Base-by-base conservation (phyloP, 495 filamentous ascomycete genomes). In the Aspergillus nidulans region DNA sequence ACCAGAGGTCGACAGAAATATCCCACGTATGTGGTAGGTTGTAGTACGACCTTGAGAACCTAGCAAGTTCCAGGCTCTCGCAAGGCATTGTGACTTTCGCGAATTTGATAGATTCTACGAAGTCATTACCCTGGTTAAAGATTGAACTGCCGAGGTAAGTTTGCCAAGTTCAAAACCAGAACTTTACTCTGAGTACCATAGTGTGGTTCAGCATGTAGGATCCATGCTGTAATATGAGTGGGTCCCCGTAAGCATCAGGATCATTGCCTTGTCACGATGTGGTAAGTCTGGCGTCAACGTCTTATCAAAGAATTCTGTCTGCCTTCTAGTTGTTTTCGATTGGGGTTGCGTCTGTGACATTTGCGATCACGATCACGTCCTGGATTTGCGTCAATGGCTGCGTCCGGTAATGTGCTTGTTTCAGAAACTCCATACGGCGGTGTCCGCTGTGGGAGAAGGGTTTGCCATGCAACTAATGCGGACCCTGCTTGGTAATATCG, bases 231-330 rank as follows among this genome's bases (percentile, higher is more conserved):
- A 24, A 24, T 13, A 18, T 19, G 39, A 19, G 39, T 41, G 18
- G 40, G 40, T 21, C 40, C 36, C 15, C 12, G 28, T 26, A 1
- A 38, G 32, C 13, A 49, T 28, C n/a, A 20, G 19, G 3, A 47
- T 34, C 13, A 34, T 2, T 41, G 34, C 25, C n/a, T 28, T 28
- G 16, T 54, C 52, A 46, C 36, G 40, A 47, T 54, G 52, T 45
- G 19, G 52, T 54, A 54, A 54, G 23, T 18, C 41, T 47, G 41
- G 18, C 52, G 52, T 54, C 52, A 54, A 23, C 24, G n/a, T 3
- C 21, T 9, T 23, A 43, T 43, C 40, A 43, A 43, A 13, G 24
- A 39, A 3, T 39, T n/a, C n/a, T 3, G 36, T 7, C 30, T 28
- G 26, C 26, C 26, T 28, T 34, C 38, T 40, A 20, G 1, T 6